These are phyloP conservation scores for Komagataella mondaviorum DNA, from an alignment of 805 yeast species.

Conservation along the genomic window DNA sequence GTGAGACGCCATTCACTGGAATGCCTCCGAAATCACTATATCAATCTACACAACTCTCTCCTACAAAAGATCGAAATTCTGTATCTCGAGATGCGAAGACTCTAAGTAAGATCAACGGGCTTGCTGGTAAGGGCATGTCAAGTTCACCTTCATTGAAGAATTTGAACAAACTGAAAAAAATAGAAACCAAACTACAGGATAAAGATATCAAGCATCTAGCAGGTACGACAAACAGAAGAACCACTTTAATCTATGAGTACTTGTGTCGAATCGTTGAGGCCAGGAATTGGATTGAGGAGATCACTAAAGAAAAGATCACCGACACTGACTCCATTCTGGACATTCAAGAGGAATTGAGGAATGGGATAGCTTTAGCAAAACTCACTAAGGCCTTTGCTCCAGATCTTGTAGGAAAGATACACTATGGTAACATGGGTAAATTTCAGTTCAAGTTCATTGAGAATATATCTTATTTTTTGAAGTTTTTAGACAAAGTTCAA, in stretches of 20 bases:
- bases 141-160: conserved; percentile 22
- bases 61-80: conserved; percentile 9
- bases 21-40: conserved; percentile 12
- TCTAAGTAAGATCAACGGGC: conserved; percentile 19
- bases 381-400: conserved; percentile 65
- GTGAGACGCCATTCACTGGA: conserved; percentile 10
- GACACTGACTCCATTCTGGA: conserved; percentile 27
- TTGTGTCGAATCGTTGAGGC: conserved; percentile 39
- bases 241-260: conserved; percentile 23
- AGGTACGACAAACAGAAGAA: background rate
- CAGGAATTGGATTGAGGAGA: conserved; percentile 33
- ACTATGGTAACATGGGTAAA: conserved; percentile 30
- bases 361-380: conserved; percentile 80
- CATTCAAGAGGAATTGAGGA: conserved; percentile 51
- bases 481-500: conserved; percentile 50
- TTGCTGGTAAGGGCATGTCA: conserved; percentile 10
- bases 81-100: conserved; percentile 5
- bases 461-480: conserved; percentile 75
- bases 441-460: conserved; percentile 86
- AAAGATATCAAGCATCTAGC: conserved; percentile 4
- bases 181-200: conserved; percentile 13
- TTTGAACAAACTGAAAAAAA: conserved; percentile 15
- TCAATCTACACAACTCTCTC: conserved; percentile 9
- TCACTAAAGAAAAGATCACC: conserved; percentile 13
- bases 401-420: conserved; percentile 37